Evolutionary conservation across 2,329 filamentous ascomycete genomes (phyloP), one percentile per base, ranked within the genome.

Genomic region (Aspergillus eucalypticola): DNA sequence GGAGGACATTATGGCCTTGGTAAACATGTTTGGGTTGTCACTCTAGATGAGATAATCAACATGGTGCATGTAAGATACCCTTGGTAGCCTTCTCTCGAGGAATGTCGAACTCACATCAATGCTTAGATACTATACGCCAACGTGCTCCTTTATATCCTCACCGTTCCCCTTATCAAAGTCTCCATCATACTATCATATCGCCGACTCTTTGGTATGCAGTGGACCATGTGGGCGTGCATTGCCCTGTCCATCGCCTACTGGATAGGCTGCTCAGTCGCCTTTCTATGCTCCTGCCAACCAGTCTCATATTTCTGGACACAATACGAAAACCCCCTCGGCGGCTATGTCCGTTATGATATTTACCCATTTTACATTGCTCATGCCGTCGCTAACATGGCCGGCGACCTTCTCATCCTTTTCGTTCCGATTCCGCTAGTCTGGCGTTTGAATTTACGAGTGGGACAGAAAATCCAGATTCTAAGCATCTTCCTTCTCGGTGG

Each of bases 141-240:
- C 13, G 55, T 63, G 17, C 13, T 67, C 15, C 50, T 63, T n/a
- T 66, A 67, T 19, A 51, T 53, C 5, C 55, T 51, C 5, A 60
- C 64, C 2, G 54, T 66, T 3, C 60, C 66, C 1, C 52, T 66
- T 27, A 56, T 65, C 53, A 65, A 66, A 56, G 25, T 67, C 1
- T 67, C 64, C 11, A 57, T 67, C 8, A 56, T 67, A 8, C 52
- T 66, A 13, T 54, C 66, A 17, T 67, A 67, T 42, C 66, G 56
- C n/a, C 66, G 66, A 7, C 63, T 67, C 29, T 67, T 67, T 46
- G 56, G 62, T 19, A 52, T 67, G 32, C 60, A 57, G 11, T 60
- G 55, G 56, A 35, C 57, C 5, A 41, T 67, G 27, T 66, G 60
- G 21, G 25, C 65, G 41, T 66, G 65, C 32, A 57, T 41, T 2